Evolutionary conservation across 768 basidiomycete species (phyloP).

Genomic region (Pleurotus djamor): DNA sequence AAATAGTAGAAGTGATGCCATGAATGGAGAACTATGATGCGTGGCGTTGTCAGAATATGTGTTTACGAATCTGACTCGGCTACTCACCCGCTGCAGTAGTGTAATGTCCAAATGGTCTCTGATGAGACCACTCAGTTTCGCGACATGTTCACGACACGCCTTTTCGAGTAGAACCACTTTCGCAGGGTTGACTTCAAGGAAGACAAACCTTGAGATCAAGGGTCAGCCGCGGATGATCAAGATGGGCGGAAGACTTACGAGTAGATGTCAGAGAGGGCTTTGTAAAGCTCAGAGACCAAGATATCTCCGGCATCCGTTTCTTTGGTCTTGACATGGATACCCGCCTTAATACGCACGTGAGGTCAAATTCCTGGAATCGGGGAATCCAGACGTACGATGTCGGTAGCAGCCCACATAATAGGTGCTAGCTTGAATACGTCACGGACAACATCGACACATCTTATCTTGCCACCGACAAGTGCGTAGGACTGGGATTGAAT

Average conservation of each 20-base stretch:
- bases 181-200: slow-evolving; percentile 65
- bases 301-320: slow-evolving; percentile 53
- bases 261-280: slow-evolving; percentile 70
- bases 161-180: slow-evolving; percentile 54
- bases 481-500: slow-evolving; percentile 52
- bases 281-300: slow-evolving; percentile 59
- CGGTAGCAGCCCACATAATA: slow-evolving; percentile 65
- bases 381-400: slow-evolving; percentile 49
- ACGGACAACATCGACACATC: slow-evolving; percentile 62
- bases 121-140: slow-evolving; percentile 55
- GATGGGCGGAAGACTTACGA: slow-evolving; percentile 36
- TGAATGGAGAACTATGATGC: slow-evolving; percentile 26
- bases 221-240: not conserved
- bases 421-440: slow-evolving; percentile 68
- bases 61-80: not conserved
- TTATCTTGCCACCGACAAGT: slow-evolving; percentile 51
- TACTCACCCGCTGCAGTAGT: slow-evolving; percentile 40
- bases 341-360: slow-evolving; percentile 42
- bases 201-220: slow-evolving; percentile 55
- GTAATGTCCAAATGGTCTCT: slow-evolving; percentile 41
- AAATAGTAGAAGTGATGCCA: slow-evolving; percentile 41
- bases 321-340: slow-evolving; percentile 66
- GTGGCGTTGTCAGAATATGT: slow-evolving; percentile 20
- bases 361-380: not conserved
- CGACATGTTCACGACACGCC: slow-evolving; percentile 49